These are phyloP conservation scores for Backusella circina DNA, from an alignment of 192 early-diverging fungal species.

Conservation along the genomic window DNA sequence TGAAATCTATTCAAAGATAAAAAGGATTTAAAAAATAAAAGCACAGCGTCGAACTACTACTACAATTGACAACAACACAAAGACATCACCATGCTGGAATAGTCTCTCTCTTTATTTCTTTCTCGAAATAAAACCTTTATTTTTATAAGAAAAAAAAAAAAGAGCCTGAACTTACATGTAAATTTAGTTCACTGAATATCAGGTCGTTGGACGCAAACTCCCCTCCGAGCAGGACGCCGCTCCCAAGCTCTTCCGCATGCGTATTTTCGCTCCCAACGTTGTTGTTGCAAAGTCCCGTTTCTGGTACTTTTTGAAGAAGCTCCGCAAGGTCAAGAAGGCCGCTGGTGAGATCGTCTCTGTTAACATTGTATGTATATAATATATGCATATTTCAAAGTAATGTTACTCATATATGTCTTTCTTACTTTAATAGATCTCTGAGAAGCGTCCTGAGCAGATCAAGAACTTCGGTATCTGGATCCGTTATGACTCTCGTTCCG, in stretches of 20 bases:
- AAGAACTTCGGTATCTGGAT: slow-evolving; percentile 99
- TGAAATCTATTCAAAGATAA: neutral
- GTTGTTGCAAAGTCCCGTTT: slow-evolving; percentile 98
- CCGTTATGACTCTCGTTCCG: slow-evolving; percentile 99
- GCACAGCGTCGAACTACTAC: no score
- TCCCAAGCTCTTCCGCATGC: slow-evolving; percentile 98
- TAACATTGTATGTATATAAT: slow-evolving; percentile 63
- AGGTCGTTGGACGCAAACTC: slow-evolving; percentile 94
- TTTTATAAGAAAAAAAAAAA: neutral
- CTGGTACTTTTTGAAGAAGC: slow-evolving; percentile 99
- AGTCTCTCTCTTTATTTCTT: neutral
- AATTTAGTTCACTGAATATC: slow-evolving; percentile 26
- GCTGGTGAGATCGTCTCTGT: slow-evolving; percentile 97
- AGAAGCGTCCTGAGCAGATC: slow-evolving; percentile 85
- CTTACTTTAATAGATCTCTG: slow-evolving; percentile 70
- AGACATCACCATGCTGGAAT: no score
- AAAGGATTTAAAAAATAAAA: no score
- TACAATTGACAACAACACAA: no score
- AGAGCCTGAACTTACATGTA: neutral
- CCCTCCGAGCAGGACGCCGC: slow-evolving; percentile 88
- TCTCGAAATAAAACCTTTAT: neutral
- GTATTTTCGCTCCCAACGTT: slow-evolving; percentile 98
- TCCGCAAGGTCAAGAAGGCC: slow-evolving; percentile 99
- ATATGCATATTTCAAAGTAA: slow-evolving; percentile 72
- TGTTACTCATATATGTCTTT: slow-evolving; percentile 9